Evolutionary conservation across 768 basidiomycete species (phyloP).

Genomic region (Candolleomyces efflorescens): DNA sequence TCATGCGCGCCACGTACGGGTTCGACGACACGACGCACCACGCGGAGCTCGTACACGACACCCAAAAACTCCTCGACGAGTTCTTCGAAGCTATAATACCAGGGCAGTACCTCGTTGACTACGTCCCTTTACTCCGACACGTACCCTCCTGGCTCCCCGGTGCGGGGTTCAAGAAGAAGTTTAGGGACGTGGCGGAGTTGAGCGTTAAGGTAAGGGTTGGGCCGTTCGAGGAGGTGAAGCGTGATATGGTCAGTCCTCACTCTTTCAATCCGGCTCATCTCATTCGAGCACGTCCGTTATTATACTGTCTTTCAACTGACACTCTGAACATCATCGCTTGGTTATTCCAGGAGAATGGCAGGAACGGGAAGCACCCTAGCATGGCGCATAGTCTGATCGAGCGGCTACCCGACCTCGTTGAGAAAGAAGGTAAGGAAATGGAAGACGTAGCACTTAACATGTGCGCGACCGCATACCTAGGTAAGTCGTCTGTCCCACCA

Average conservation of each 20-base stretch:
- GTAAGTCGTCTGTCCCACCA: too few species aligned
- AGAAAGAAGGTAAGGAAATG: too few species aligned
- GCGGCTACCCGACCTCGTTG: too few species aligned
- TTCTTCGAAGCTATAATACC: constrained; percentile 19
- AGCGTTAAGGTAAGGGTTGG: background rate
- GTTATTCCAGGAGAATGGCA: too few species aligned
- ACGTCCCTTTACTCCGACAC: constrained; percentile 21
- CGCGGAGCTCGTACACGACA: constrained; percentile 32
- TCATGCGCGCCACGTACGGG: constrained; percentile 22
- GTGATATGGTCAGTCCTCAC: constrained; percentile 4
- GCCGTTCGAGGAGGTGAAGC: background rate
- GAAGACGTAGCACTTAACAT: too few species aligned
- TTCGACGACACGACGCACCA: constrained; percentile 21
- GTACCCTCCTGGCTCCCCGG: constrained; percentile 36
- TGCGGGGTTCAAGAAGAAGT: constrained; percentile 26
- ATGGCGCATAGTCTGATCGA: too few species aligned
- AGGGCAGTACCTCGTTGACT: constrained; percentile 13
- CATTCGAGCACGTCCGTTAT: too few species aligned
- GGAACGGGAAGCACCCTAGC: too few species aligned
- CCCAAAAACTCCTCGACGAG: constrained; percentile 24
- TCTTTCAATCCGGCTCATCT: too few species aligned
- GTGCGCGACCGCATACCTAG: too few species aligned
- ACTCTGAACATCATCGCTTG: too few species aligned
- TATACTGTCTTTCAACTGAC: too few species aligned
- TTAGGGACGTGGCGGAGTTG: background rate